phyloP scores from a whole-genome alignment of 2,329 filamentous ascomycete genomes.

The Penicillium janthinellum region DNA sequence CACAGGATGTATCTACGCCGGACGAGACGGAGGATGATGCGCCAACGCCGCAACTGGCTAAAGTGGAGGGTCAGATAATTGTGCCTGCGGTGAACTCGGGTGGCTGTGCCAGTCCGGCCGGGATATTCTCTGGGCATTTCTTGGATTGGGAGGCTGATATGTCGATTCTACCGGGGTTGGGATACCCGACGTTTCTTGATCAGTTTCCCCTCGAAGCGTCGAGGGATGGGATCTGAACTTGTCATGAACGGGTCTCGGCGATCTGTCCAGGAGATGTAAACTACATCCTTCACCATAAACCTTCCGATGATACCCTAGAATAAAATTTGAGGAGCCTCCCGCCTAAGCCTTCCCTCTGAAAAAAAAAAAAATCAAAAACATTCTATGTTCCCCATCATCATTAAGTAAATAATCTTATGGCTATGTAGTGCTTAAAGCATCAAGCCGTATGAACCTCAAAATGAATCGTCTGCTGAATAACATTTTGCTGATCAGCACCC shows the following conservation, averaged over 20 bases:
- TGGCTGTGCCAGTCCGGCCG: background rate
- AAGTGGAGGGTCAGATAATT: background rate
- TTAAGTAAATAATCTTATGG: background rate
- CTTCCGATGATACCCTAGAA: background rate
- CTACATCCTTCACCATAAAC: too few relatives aligned
- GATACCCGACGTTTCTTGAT: background rate
- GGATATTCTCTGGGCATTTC: background rate
- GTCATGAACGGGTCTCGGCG: background rate
- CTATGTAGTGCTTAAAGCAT: background rate
- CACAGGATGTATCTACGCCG: background rate
- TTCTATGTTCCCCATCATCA: background rate
- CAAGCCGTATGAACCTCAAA: conserved; percentile 15
- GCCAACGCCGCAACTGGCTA: background rate
- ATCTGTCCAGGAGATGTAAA: too few relatives aligned
- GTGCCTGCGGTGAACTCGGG: background rate
- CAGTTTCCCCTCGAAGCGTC: background rate
- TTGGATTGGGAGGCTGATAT: conserved; percentile 1
- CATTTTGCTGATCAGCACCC: conserved; percentile 1
- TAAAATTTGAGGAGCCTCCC: background rate
- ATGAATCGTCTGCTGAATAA: conserved; percentile 19
- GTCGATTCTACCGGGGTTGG: background rate
- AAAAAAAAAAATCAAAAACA: background rate
- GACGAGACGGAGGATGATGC: background rate
- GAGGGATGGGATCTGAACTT: background rate
- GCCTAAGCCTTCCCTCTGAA: background rate